These are phyloP conservation scores for Stachybotrys elegans DNA, from an alignment of 2,329 filamentous ascomycete genomes.

Conservation along the genomic window DNA sequence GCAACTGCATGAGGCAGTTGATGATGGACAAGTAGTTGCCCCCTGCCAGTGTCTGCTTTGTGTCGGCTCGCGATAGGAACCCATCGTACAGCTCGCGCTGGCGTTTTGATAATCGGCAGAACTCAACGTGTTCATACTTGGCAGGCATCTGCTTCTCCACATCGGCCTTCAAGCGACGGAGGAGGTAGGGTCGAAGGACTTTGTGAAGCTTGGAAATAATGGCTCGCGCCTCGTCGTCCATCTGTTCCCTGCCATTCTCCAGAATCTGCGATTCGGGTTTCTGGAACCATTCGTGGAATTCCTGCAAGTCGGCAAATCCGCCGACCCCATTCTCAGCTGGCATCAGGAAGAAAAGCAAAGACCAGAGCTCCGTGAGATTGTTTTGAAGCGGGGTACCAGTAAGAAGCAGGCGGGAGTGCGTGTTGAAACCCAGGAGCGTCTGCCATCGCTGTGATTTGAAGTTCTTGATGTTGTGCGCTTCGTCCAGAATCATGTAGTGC, in stretches of 20 bases:
- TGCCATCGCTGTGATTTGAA: conserved; percentile 98
- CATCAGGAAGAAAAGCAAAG: conserved; percentile 92
- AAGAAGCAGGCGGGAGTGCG: conserved; percentile 76
- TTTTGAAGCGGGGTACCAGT: conserved; percentile 97
- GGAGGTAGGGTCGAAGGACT: conserved; percentile 83
- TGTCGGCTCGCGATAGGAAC: conserved; percentile 86
- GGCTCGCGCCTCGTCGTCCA: conserved; percentile 88
- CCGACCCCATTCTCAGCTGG: conserved; percentile 82
- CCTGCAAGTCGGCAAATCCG: conserved; percentile 88
- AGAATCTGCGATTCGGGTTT: conserved; percentile 94
- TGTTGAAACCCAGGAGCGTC: conserved; percentile 89
- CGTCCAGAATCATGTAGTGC: conserved; percentile 98
- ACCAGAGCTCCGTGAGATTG: conserved; percentile 95
- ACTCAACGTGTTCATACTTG: conserved; percentile 96
- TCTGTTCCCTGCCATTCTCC: conserved; percentile 86
- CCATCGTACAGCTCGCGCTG: conserved; percentile 95
- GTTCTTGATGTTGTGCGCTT: conserved; percentile 99
- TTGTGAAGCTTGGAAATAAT: conserved; percentile 94
- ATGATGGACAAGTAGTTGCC: conserved; percentile 98
- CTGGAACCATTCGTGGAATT: conserved; percentile 95
- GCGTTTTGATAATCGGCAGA: conserved; percentile 90
- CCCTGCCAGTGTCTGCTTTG: conserved; percentile 79
- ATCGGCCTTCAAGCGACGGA: conserved; percentile 88
- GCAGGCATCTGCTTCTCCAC: conserved; percentile 99
- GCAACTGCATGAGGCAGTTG: conserved; percentile 94